A percentile compares a stretch with the other conserved stretches of the same genome.
Evolutionary conservation across 257 asterid genomes (phyloP).

Genomic region (Penstemon barbatus): DNA sequence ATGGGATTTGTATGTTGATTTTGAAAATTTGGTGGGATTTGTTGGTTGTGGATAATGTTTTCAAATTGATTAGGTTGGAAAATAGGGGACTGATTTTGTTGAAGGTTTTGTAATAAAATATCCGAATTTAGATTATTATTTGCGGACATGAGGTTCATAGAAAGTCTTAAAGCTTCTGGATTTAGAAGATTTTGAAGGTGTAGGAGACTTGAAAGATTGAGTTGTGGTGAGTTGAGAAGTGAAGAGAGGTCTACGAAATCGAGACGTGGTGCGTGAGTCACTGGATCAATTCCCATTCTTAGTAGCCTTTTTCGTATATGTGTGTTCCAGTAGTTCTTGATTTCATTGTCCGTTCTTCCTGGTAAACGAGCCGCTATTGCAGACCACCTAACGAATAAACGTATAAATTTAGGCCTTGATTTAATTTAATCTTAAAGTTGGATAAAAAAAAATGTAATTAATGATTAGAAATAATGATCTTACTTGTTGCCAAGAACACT

Average conservation of each 20-base stretch:
- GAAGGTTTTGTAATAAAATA: conserved; percentile 19
- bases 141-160: conserved; percentile 14
- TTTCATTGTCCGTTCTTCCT: conserved; percentile 32
- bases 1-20: background rate
- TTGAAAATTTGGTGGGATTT: background rate
- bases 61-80: conserved; percentile 22
- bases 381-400: conserved; percentile 25
- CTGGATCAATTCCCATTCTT: conserved; percentile 25
- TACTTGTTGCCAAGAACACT: conserved; percentile 39
- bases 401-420: no score
- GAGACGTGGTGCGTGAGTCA: conserved; percentile 25
- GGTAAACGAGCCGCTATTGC: conserved; percentile 34
- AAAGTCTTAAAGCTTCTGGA: conserved; percentile 23
- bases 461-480: background rate
- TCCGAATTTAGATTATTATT: conserved; percentile 10
- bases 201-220: conserved; percentile 19
- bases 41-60: background rate
- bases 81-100: conserved; percentile 25
- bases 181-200: conserved; percentile 24
- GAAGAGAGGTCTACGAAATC: conserved; percentile 26
- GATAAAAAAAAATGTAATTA: no score
- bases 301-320: conserved; percentile 28
- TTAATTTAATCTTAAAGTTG: no score
- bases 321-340: conserved; percentile 11
- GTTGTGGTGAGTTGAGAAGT: conserved; percentile 13